These are phyloP conservation scores for Lachancea lanzarotensis DNA, from an alignment of 805 yeast genomes.

Conservation along the genomic window DNA sequence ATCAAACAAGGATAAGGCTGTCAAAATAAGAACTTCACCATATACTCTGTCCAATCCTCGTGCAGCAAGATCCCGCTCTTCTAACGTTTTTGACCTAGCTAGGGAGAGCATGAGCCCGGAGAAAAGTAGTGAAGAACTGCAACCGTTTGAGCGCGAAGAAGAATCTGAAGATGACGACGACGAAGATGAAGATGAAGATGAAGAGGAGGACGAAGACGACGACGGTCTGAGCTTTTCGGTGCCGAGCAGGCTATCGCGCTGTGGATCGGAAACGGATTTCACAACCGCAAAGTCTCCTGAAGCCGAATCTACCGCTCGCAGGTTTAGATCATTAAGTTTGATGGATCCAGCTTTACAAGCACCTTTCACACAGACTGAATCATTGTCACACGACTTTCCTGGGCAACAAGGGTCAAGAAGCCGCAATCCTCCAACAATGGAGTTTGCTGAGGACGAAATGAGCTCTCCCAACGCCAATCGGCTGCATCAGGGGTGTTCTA, in stretches of 20 bases:
- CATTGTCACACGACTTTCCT: neutral
- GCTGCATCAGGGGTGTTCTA: constrained; percentile 16
- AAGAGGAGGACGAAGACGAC: constrained; percentile 20
- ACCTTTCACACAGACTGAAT: constrained; percentile 16
- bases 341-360: constrained; percentile 28
- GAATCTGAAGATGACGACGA: constrained; percentile 18
- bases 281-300: constrained; percentile 2
- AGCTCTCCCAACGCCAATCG: constrained; percentile 12
- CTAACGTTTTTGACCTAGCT: neutral
- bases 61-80: neutral
- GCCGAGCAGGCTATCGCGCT: constrained; percentile 27
- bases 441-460: constrained; percentile 17
- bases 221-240: constrained; percentile 35
- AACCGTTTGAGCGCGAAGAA: constrained; percentile 10
- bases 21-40: constrained; percentile 25
- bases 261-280: constrained; percentile 19
- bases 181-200: constrained; percentile 15
- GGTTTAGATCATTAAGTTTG: constrained; percentile 31
- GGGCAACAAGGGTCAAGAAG: neutral
- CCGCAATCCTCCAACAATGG: constrained; percentile 8
- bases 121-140: constrained; percentile 10
- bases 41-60: neutral
- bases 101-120: neutral
- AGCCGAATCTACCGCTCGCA: constrained; percentile 13
- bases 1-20: constrained; percentile 32